Conservation (phyloP, 495 filamentous ascomycete species). For the Cetradonia linearis region DNA sequence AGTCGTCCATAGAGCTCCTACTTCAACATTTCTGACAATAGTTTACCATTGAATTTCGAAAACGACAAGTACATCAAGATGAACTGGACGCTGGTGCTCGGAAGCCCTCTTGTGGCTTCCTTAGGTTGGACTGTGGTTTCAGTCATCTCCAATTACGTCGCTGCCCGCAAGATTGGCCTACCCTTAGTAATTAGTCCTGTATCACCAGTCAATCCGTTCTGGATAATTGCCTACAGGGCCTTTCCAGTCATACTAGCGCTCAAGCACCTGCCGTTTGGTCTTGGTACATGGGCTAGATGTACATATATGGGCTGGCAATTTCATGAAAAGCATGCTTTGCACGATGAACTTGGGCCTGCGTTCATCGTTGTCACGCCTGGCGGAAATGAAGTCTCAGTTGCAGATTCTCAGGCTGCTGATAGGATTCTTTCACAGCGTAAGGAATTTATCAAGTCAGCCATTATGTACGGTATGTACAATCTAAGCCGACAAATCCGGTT, state of each 20-base stretch:
- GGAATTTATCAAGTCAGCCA: constrained; percentile 37
- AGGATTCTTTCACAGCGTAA: constrained; percentile 31
- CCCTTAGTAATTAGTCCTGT: constrained; percentile 48
- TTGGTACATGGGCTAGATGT: constrained; percentile 28
- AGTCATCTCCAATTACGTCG: constrained; percentile 37
- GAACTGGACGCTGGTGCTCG: constrained; percentile 8
- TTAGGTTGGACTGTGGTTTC: constrained; percentile 20
- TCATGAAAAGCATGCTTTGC: constrained; percentile 31
- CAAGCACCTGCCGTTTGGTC: constrained; percentile 23
- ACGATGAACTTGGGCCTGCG: constrained; percentile 33
- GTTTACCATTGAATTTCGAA: background rate
- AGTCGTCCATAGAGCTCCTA: no score
- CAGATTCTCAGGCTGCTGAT: constrained; percentile 32
- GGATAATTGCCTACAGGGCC: constrained; percentile 19
- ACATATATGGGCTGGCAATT: constrained; percentile 30
- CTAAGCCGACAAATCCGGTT: background rate
- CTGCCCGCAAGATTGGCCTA: constrained; percentile 53
- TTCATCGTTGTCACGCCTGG: constrained; percentile 37
- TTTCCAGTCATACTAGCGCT: constrained; percentile 19
- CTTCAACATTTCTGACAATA: background rate
- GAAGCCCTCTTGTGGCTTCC: constrained; percentile 8
- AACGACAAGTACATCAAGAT: background rate
- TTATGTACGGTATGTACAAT: constrained; percentile 27
- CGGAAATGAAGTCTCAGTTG: constrained; percentile 33
- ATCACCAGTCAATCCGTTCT: constrained; percentile 22